phyloP scores from a whole-genome alignment of 2,329 filamentous ascomycete genomes.

The Epichloe hybrida region DNA sequence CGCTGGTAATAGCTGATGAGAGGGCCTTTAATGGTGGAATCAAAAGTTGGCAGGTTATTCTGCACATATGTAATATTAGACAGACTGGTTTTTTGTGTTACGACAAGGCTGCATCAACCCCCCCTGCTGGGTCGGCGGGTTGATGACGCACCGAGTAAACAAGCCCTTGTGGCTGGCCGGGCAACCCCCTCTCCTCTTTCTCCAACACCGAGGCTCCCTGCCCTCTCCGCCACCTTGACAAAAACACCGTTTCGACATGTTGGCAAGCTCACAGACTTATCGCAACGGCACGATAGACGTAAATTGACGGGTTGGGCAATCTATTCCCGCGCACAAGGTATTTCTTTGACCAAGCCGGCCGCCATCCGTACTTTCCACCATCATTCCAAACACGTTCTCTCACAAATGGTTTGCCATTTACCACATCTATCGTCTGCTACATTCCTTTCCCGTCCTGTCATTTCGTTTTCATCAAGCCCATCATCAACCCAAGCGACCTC shows the following conservation, averaged over 20 bases:
- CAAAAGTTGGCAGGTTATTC: too few relatives aligned
- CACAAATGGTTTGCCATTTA: slow-evolving; percentile 6
- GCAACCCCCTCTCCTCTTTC: slow-evolving; percentile 7
- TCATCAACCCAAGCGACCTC: background rate
- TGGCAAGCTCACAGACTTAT: background rate
- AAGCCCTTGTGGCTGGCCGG: slow-evolving; percentile 7
- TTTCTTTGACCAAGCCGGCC: background rate
- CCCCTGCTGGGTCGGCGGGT: background rate
- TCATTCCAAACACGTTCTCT: background rate
- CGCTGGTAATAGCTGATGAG: too few relatives aligned
- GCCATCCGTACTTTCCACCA: background rate
- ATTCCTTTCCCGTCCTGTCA: too few relatives aligned
- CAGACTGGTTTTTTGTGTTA: too few relatives aligned
- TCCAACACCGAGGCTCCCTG: background rate
- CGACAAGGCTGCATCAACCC: too few relatives aligned
- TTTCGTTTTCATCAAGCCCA: background rate
- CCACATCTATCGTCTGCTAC: background rate
- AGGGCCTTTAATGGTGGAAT: too few relatives aligned
- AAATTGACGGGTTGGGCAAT: background rate
- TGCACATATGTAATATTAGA: too few relatives aligned
- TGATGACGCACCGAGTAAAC: slow-evolving; percentile 22
- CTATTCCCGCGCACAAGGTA: background rate
- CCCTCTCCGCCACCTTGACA: background rate
- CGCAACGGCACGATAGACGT: background rate
- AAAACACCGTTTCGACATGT: too few relatives aligned